Percentiles rank a stretch among this genome's conserved stretches.
Evolutionary conservation across 352 stramenopile genomes (phyloP).

Genomic region (Phytophthora rubi): DNA sequence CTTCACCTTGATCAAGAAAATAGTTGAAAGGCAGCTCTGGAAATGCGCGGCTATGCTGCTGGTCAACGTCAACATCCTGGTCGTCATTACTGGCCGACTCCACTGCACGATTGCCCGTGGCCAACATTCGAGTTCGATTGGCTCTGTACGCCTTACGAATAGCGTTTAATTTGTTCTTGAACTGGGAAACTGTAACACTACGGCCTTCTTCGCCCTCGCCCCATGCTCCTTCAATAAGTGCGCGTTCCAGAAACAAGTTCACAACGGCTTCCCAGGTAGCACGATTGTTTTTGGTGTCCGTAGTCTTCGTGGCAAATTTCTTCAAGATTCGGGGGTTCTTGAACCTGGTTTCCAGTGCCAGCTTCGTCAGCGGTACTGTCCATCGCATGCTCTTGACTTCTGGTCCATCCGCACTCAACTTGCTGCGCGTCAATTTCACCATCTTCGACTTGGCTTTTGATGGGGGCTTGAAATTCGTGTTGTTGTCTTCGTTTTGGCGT

Average conservation of each 20-base stretch:
- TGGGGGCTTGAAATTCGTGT: background rate
- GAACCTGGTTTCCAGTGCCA: constrained; percentile 7
- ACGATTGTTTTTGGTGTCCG: background rate
- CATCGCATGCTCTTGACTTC: background rate
- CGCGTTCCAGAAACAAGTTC: background rate
- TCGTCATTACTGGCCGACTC: background rate
- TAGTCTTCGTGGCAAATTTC: constrained; percentile 9
- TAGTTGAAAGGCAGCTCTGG: constrained; percentile 3
- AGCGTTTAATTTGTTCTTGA: constrained; percentile 19
- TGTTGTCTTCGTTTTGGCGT: background rate
- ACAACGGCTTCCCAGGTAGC: constrained; percentile 9
- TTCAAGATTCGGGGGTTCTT: constrained; percentile 7
- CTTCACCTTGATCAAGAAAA: background rate
- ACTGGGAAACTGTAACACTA: background rate
- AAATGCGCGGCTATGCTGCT: background rate
- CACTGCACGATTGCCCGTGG: constrained; percentile 1
- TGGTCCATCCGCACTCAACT: too few species aligned
- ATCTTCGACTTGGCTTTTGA: background rate
- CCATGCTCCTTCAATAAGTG: constrained; percentile 6
- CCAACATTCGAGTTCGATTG: constrained; percentile 7
- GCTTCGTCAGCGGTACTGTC: background rate
- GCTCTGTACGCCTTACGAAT: background rate
- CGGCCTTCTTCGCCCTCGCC: background rate
- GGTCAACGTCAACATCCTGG: background rate
- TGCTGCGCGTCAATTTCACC: background rate